A percentile compares a stretch with the other conserved stretches of the same genome.
These are phyloP conservation scores for Coprinellus micaceus DNA, from an alignment of 768 basidiomycete genomes.

Conservation along the genomic window DNA sequence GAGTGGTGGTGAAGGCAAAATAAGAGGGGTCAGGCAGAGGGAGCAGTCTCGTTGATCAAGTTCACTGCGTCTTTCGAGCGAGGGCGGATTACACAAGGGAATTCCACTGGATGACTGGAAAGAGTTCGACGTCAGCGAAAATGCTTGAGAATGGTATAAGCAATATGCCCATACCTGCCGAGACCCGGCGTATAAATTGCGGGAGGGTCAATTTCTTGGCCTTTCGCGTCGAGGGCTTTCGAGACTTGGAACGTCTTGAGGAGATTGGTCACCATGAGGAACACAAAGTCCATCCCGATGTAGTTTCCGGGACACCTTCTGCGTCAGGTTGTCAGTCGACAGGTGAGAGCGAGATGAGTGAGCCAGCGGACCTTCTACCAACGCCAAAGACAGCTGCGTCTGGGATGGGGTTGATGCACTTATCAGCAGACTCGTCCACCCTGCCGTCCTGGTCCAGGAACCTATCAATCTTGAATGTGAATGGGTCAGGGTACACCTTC, in stretches of 20 bases:
- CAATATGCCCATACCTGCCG: conserved; percentile 26
- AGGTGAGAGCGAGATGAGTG: background rate
- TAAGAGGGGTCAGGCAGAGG: too few species aligned
- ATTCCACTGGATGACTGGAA: conserved; percentile 4
- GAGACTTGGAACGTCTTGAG: conserved; percentile 37
- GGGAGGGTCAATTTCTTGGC: conserved; percentile 29
- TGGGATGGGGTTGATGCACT: conserved; percentile 28
- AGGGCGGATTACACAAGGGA: background rate
- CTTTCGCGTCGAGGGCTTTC: conserved; percentile 33
- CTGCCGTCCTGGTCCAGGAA: conserved; percentile 31
- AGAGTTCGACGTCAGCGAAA: background rate
- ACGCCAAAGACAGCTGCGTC: conserved; percentile 34
- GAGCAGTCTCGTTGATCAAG: background rate
- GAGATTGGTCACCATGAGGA: conserved; percentile 39
- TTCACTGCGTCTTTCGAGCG: background rate
- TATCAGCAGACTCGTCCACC: conserved; percentile 25
- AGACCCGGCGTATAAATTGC: conserved; percentile 32
- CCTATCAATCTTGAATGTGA: conserved; percentile 35
- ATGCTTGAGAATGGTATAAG: background rate
- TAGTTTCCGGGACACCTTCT: conserved; percentile 45
- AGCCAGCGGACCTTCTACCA: conserved; percentile 31
- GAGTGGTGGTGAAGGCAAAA: too few species aligned
- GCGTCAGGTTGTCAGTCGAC: background rate
- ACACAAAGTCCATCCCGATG: conserved; percentile 41
- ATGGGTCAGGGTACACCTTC: conserved; percentile 35